These are phyloP conservation scores for Passalora sequoiae DNA, from an alignment of 2,329 filamentous ascomycete species.

Conservation along the genomic window DNA sequence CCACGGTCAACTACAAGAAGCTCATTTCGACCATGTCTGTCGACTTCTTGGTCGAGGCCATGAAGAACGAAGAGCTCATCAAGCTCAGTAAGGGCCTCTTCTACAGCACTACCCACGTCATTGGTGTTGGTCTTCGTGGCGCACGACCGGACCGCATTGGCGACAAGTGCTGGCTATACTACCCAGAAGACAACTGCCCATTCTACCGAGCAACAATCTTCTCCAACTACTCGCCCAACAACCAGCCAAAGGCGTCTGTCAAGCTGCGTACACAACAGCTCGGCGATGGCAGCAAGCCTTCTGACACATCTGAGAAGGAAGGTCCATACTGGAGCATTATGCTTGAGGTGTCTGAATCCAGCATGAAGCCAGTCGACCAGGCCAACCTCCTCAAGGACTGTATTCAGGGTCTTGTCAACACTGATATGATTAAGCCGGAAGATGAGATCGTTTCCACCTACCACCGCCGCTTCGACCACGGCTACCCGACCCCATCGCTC, in stretches of 20 bases:
- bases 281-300: slow-evolving; percentile 76
- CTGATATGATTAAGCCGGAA: slow-evolving; percentile 82
- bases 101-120: slow-evolving; percentile 96
- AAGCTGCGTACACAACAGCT: slow-evolving; percentile 84
- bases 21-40: slow-evolving; percentile 95
- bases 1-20: slow-evolving; percentile 83
- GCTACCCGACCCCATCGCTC: slow-evolving; percentile 90
- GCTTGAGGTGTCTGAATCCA: slow-evolving; percentile 94
- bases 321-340: slow-evolving; percentile 99
- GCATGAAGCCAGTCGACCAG: slow-evolving; percentile 87
- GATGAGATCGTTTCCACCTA: slow-evolving; percentile 98
- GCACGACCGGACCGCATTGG: slow-evolving; percentile 90
- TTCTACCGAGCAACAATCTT: slow-evolving; percentile 99
- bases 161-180: slow-evolving; percentile 99
- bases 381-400: slow-evolving; percentile 80
- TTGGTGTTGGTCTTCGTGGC: slow-evolving; percentile 91
- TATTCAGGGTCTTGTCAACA: slow-evolving; percentile 96
- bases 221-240: slow-evolving; percentile 99
- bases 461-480: slow-evolving; percentile 96
- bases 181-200: slow-evolving; percentile 96
- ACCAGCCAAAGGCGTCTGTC: slow-evolving; percentile 77
- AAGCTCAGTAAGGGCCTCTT: slow-evolving; percentile 82
- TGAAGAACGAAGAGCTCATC: slow-evolving; percentile 81
- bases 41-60: slow-evolving; percentile 77
- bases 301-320: slow-evolving; percentile 66